Percentiles rank a stretch among this genome's conserved stretches.
These are phyloP conservation scores for Penicillium vulpinum DNA, from an alignment of 2,329 filamentous ascomycete genomes.

Conservation along the genomic window DNA sequence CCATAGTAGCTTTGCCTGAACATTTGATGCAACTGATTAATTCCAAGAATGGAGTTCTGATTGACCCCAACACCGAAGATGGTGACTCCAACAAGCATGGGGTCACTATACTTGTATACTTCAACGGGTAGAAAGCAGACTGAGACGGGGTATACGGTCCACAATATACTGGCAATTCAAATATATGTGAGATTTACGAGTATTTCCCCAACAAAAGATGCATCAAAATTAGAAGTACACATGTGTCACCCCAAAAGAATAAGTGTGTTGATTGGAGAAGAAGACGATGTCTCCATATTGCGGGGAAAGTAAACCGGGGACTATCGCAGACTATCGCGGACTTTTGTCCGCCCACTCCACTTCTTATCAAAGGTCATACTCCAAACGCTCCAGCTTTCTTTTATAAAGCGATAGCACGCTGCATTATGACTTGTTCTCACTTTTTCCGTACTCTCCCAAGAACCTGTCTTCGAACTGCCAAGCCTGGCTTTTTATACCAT, in stretches of 20 bases:
- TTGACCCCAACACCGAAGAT: neutral
- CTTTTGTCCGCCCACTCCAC: constrained; percentile 7
- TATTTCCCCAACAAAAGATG: neutral
- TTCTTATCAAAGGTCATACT: constrained; percentile 7
- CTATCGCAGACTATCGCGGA: constrained; percentile 3
- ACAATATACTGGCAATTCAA: neutral
- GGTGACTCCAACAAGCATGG: neutral
- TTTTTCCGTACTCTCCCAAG: neutral
- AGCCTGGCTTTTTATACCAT: neutral
- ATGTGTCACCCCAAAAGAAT: neutral
- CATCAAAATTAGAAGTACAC: neutral
- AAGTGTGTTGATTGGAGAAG: neutral
- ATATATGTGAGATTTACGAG: neutral
- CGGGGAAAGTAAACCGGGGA: constrained; percentile 2
- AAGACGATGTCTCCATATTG: neutral
- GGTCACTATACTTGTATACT: neutral
- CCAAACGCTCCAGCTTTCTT: neutral
- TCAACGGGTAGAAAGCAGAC: neutral
- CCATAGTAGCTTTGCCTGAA: neutral
- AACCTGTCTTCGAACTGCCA: neutral
- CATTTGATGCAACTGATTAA: neutral
- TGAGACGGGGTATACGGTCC: neutral
- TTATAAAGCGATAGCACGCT: neutral
- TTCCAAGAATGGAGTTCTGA: neutral
- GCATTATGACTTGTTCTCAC: neutral